Evolutionary conservation across 345 rosid genomes (phyloP), one percentile per base, ranked within the genome.

Genomic region (Sapria himalayana): DNA sequence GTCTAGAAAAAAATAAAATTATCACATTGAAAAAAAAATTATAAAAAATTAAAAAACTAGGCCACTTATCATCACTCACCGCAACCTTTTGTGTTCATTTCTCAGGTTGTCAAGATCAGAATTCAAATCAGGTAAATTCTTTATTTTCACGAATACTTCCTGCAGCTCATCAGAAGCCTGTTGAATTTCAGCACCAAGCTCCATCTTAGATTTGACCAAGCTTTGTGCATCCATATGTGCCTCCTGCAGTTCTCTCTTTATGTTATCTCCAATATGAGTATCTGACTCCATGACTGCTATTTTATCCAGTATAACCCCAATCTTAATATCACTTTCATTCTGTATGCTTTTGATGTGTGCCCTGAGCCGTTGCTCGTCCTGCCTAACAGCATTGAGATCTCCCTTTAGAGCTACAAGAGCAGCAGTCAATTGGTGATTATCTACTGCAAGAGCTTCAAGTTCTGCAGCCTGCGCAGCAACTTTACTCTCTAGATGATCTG

Each of bases 391-490:
- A 13, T 55, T 57, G 12, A 77, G 64, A 21, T 85, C 86, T 59
- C 74, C 52, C 59, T 73, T 71, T 50, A 77, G 51, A 25, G 71
- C 59, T 32, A 54, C 50, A 32, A 80, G 78, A 48, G 60, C 38
- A 21, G 68, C 44, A 25, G 76, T 75, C 60, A 85, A 52, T 57
- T 58, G 67, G 15, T 46, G 73, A 57, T 85, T 85, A 35, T 81
- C 94, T 15, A 43, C 43, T 3, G 74, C 50, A 46, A 81, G 74
- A 40, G 41, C 56, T 29, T 81, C 85, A 22, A 78, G 64, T 60
- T 86, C 92, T 35, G 65, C 79, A 38, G 76, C 74, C 73, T 76
- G 97, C 45, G 64, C 66, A 47, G 72, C 78, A 60, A 76, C 55
- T 59, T 62, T 86, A 57, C 50, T 63, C 56, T 86, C 80, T 19